phyloP scores from a whole-genome alignment of 2,329 filamentous ascomycete genomes.

The Pyricularia sp. region DNA sequence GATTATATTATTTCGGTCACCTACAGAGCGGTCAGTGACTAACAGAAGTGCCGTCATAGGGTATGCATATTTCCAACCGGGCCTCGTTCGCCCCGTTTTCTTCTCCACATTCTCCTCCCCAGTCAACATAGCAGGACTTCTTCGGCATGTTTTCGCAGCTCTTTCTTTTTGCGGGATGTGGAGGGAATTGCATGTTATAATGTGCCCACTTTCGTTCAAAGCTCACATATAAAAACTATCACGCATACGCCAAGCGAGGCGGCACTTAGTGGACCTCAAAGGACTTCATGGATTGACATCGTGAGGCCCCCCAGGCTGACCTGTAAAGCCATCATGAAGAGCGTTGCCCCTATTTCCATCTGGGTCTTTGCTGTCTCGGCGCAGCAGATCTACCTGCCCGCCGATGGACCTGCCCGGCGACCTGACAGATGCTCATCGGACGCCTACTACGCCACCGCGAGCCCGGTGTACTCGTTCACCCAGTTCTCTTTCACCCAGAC shows the following conservation, averaged over 20 bases:
- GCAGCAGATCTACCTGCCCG: constrained; percentile 1
- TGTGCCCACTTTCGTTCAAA: too few relatives aligned
- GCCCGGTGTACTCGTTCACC: constrained; percentile 10
- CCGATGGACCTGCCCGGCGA: neutral
- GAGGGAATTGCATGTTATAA: too few relatives aligned
- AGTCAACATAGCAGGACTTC: too few relatives aligned
- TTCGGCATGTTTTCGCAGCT: neutral
- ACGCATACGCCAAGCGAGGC: too few relatives aligned
- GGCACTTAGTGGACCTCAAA: too few relatives aligned
- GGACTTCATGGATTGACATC: too few relatives aligned
- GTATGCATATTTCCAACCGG: too few relatives aligned
- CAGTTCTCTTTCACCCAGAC: constrained; percentile 25
- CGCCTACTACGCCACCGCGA: neutral
- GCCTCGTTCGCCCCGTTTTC: neutral
- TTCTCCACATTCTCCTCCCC: neutral
- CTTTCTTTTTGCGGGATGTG: too few relatives aligned
- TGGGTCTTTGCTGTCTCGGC: neutral
- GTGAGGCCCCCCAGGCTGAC: too few relatives aligned
- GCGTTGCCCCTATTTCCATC: neutral
- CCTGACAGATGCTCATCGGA: neutral
- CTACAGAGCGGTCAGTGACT: too few relatives aligned
- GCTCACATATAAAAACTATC: neutral
- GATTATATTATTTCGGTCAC: too few relatives aligned
- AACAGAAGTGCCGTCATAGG: too few relatives aligned
- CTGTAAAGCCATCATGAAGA: neutral